Evolutionary conservation across 208 protist genomes (phyloP), one percentile per base, ranked within the genome.

Genomic region (Lotmaria passim): DNA sequence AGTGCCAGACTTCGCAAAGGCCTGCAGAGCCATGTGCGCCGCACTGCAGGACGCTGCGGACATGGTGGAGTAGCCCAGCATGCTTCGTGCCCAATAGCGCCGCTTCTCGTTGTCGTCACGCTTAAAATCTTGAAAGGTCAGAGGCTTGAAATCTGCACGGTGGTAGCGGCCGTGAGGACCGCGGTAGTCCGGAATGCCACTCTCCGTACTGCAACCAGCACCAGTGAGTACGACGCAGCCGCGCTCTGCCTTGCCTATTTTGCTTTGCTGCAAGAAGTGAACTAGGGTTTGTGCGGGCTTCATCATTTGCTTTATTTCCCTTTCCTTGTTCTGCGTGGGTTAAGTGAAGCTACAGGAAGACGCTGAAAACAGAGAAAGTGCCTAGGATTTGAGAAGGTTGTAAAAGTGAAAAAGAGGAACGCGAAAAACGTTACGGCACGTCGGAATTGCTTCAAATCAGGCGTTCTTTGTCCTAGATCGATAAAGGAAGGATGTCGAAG

Each of bases 121-220:
- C 31, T 85, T 85, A 57, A 95, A 95, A 0, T 76, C 64, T 52
- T 91, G 82, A 52, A 81, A 83, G 3, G 83, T 91, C 52, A 95
- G 52, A 4, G 87, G 90, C 12, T 81, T 73, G 55, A 93, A 93
- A 59, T 91, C 88, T 3, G 68, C 48, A 5, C 81, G 84, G 41
- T 75, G 81, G 55, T 95, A 95, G 11, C 55, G 61, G n/a, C 90
- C 90, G 50, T 89, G 68, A 3, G 90, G 85, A 6, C 83, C 81
- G 5, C 90, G 79, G 63, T 93, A 95, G 61, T 95, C 90, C 1
- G 90, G 90, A 24, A 95, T 90, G 0, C 90, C 90, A 43, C 87
- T 93, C 61, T 93, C 90, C 14, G 90, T 95, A 59, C 87, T 93
- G 64, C 87, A 93, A n/a, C 90, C 90, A 10, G 90, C 90, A 2